Evolutionary conservation across 1,284 basidiomycete species (phyloP).

Genomic region (Filobasidium uniguttulatum): DNA sequence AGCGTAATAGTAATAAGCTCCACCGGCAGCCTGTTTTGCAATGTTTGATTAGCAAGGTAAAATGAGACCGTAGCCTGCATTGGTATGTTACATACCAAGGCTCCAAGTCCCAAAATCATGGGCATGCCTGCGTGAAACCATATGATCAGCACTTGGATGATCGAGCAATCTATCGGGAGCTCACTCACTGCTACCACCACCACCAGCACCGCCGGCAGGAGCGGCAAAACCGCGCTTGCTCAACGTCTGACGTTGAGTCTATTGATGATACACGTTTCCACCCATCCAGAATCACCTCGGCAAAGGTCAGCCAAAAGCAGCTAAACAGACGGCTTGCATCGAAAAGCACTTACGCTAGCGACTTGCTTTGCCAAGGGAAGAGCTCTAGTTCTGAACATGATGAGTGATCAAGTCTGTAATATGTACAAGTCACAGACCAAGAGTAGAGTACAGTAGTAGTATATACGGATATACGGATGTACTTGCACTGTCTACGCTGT

Average conservation of each 20-base stretch:
- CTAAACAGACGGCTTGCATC: background rate
- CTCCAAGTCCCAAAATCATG: constrained; percentile 23
- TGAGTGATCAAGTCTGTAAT: too few relatives aligned
- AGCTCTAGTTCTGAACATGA: constrained; percentile 13
- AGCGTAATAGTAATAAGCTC: constrained; percentile 28
- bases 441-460: too few relatives aligned
- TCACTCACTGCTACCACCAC: constrained; percentile 14
- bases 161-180: background rate
- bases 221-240: constrained; percentile 18
- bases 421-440: too few relatives aligned
- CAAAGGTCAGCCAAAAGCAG: background rate
- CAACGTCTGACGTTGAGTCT: constrained; percentile 10
- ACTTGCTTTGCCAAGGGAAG: constrained; percentile 10
- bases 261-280: too few relatives aligned
- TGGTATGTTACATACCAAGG: constrained; percentile 19
- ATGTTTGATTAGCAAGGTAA: background rate
- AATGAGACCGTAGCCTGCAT: background rate
- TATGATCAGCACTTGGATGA: background rate
- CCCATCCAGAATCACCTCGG: background rate
- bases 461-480: too few relatives aligned
- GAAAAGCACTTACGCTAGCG: constrained; percentile 5
- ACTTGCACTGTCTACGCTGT: too few relatives aligned
- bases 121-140: constrained; percentile 20
- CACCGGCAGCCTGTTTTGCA: constrained; percentile 22
- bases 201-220: constrained; percentile 18